Percentiles rank a stretch among this genome's conserved stretches.
phyloP scores from a whole-genome alignment of 371 early-diverging fungal species.

The Sanchytrium tribonematis region DNA sequence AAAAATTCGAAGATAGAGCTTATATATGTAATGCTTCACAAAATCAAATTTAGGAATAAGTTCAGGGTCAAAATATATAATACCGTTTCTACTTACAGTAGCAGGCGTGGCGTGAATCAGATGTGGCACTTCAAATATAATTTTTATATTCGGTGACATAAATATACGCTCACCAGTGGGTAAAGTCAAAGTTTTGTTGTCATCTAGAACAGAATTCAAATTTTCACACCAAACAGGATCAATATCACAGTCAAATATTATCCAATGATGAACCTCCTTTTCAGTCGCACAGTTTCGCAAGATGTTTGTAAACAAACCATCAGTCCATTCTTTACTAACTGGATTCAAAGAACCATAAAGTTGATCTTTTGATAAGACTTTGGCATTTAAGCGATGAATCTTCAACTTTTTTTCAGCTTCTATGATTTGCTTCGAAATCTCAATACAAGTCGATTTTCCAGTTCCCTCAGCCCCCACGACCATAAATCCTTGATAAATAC shows the following conservation, averaged over 20 bases:
- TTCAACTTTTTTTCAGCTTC: constrained; percentile 38
- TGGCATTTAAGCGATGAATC: constrained; percentile 85
- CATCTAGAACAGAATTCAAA: constrained; percentile 46
- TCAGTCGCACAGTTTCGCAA: constrained; percentile 92
- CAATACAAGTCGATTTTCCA: constrained; percentile 81
- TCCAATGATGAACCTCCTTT: constrained; percentile 75
- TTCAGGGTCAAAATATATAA: constrained; percentile 93
- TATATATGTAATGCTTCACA: constrained; percentile 48
- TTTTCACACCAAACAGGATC: constrained; percentile 99
- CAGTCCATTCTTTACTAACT: constrained; percentile 97
- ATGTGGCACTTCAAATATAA: constrained; percentile 97
- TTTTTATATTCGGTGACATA: constrained; percentile 75
- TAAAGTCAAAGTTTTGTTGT: constrained; percentile 56
- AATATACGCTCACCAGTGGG: constrained; percentile 95
- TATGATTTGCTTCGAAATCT: constrained; percentile 56
- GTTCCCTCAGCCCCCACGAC: constrained; percentile 91
- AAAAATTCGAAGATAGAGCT: no score
- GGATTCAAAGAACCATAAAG: constrained; percentile 82
- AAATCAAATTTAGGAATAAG: constrained; percentile 57
- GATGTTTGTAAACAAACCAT: constrained; percentile 87
- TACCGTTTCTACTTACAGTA: constrained; percentile 94
- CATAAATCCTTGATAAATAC: constrained; percentile 94
- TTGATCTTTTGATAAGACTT: constrained; percentile 81
- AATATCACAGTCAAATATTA: constrained; percentile 96
- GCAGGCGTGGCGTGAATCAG: constrained; percentile 88